Conservation (phyloP, 148 eudicot genomes). For the Rhododendron vialii region DNA sequence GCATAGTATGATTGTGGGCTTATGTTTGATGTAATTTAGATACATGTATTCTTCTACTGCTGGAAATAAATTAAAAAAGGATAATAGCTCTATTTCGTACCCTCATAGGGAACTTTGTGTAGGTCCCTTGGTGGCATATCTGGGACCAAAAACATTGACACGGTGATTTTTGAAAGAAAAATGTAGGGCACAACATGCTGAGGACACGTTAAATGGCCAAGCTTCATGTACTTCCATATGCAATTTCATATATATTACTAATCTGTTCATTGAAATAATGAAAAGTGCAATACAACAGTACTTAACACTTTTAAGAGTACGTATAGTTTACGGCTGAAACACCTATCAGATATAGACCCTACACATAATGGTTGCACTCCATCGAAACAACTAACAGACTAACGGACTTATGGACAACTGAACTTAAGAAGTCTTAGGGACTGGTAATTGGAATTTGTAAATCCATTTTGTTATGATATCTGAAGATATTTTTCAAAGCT, state of each 20-base stretch:
- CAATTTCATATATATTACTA: background rate
- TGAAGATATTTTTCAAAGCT: background rate
- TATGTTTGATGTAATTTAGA: too few relatives aligned
- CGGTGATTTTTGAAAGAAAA: background rate
- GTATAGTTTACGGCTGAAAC: too few relatives aligned
- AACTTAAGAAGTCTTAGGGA: background rate
- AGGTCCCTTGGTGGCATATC: background rate
- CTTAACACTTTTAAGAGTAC: background rate
- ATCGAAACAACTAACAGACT: too few relatives aligned
- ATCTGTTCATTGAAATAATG: too few relatives aligned
- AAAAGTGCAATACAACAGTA: too few relatives aligned
- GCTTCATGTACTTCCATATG: background rate
- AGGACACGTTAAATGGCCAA: background rate
- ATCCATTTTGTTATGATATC: background rate
- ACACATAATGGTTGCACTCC: background rate
- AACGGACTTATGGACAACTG: background rate
- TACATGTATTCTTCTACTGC: too few relatives aligned
- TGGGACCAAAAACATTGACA: background rate
- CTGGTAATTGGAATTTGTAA: background rate
- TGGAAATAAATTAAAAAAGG: too few relatives aligned
- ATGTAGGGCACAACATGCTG: background rate
- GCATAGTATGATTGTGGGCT: too few relatives aligned
- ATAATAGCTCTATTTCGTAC: background rate
- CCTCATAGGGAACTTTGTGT: background rate
- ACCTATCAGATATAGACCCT: background rate